phyloP scores from a whole-genome alignment of 1,284 basidiomycete species.

The Gomphus bonarii region DNA sequence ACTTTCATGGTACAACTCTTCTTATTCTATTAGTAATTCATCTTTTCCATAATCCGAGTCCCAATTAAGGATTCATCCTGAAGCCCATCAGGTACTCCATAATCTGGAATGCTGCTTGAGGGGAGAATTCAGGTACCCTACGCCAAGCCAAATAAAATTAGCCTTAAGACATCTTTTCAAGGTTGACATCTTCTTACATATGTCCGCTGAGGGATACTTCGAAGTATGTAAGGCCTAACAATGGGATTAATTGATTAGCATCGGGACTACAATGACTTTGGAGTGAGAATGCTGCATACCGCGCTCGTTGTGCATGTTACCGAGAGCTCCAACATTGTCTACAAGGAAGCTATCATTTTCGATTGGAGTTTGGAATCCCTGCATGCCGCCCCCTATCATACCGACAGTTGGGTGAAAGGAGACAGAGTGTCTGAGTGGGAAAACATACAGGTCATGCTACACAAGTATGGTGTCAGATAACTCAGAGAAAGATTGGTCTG shows the following conservation, averaged over 20 bases:
- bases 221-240: slow-evolving; percentile 41
- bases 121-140: slow-evolving; percentile 59
- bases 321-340: slow-evolving; percentile 55
- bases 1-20: too few relatives aligned
- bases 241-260: background rate
- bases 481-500: background rate
- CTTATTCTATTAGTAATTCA: too few relatives aligned
- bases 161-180: background rate
- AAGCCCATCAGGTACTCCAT: slow-evolving; percentile 65
- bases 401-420: slow-evolving; percentile 20
- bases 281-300: slow-evolving; percentile 19
- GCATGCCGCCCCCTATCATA: slow-evolving; percentile 44
- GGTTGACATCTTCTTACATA: slow-evolving; percentile 39
- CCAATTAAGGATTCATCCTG: slow-evolving; percentile 25
- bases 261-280: background rate
- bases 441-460: slow-evolving; percentile 58
- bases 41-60: too few relatives aligned
- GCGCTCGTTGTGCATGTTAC: slow-evolving; percentile 53
- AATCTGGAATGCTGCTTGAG: slow-evolving; percentile 51
- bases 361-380: slow-evolving; percentile 56
- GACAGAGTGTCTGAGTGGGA: background rate
- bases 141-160: background rate
- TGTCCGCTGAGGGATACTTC: slow-evolving; percentile 45
- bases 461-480: background rate
- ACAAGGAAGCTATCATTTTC: slow-evolving; percentile 55